Evolutionary conservation across 148 eudicot genomes (phyloP), one percentile per base, ranked within the genome.

Genomic region (Dianthus caryophyllus): DNA sequence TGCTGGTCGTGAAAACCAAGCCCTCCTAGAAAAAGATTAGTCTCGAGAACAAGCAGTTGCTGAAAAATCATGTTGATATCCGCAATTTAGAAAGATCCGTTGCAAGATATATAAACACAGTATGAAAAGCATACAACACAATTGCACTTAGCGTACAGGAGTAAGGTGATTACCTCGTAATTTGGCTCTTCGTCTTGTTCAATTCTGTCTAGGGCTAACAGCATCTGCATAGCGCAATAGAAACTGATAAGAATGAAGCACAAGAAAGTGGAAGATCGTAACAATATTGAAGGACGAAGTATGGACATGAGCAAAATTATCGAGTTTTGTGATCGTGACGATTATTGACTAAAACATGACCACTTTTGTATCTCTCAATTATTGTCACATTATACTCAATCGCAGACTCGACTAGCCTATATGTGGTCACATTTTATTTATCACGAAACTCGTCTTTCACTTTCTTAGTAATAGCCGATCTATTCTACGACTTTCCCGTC

Each of bases 1-100:
- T 94, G 98, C 76, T 84, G 96, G 73, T 94, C 98, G 77, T 83
- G 85, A 54, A 84, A 75, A 22, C 78, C 74, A 74, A 93, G 87
- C 46, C 89, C 86, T 44, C 88, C 83, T 13, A 87, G 77, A 79
- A 87, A 84, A 67, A 87, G 80, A 81, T 87, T 90, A 43, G 90
- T 76, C 84, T 90, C 96, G 72, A 94, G 73, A 60, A 85, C 76
- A 76, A 85, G 89, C 72, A 94, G 38, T 79, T 86, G 88, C 96
- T 94, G 86, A 70, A 73, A 62, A 52, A 59, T 17, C 69, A 48
- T 41, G 44, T 67, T 18, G 20, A 20, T 68, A 49, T 9, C 56
- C 8, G 24, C 18, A 27, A 46, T n/a, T 61, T 55, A 46, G 31
- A 58, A 47, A 61, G 22, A 18, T 11, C 68, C 10, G 31, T 25